Evolutionary conservation across 148 eudicot genomes (phyloP).

Genomic region (Chenopodium suecicum): DNA sequence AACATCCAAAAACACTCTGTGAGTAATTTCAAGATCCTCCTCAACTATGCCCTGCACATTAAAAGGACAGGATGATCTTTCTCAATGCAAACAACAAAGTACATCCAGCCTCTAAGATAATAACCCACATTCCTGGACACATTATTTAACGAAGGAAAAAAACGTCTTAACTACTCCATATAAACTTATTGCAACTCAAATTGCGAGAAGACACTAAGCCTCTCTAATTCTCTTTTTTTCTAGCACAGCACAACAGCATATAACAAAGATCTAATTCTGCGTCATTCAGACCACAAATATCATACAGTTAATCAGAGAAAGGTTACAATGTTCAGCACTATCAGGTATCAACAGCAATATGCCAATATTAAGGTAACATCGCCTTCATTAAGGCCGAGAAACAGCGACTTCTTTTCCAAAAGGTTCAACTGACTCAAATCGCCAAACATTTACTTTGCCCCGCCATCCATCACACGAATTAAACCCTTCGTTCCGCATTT

Average conservation of each 20-base stretch:
- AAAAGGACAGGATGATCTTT: neutral
- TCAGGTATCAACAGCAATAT: neutral
- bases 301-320: neutral
- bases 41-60: slow-evolving; percentile 41
- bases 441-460: neutral
- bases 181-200: neutral
- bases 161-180: neutral
- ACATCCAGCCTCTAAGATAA: neutral
- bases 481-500: too few relatives aligned
- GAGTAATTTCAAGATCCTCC: slow-evolving; percentile 68
- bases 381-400: neutral
- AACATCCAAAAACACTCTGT: slow-evolving; percentile 86
- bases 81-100: neutral
- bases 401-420: neutral
- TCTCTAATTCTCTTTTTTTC: neutral
- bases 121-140: neutral
- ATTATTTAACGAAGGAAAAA: neutral
- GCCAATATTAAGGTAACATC: too few relatives aligned
- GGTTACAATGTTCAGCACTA: neutral
- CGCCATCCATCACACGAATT: neutral
- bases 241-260: too few relatives aligned
- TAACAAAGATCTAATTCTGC: neutral
- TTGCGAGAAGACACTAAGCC: neutral
- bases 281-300: neutral
- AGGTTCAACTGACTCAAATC: neutral